Evolutionary conservation across 352 stramenopile genomes (phyloP), one percentile per base, ranked within the genome.

Genomic region (Globisporangium alternatum): DNA sequence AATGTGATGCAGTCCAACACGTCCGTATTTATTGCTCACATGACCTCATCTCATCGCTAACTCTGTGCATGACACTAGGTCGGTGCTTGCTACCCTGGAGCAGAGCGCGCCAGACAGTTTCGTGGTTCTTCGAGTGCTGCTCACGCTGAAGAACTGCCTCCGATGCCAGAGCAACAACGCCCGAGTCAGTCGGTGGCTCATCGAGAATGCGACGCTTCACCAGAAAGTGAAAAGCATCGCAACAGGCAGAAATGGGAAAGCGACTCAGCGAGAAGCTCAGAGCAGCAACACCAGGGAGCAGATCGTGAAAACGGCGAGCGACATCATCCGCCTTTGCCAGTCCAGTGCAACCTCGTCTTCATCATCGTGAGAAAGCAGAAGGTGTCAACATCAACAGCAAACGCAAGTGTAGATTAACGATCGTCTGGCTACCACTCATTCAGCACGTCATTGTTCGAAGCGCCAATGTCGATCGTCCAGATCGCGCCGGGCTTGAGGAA

Each of bases 381-480:
- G 8, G 33, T 12, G 10, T 13, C 33, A 12, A 10, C 35, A 41
- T 41, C 35, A 49, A 49, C 43, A 49, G 15, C 15, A 56, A 43
- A 25, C 17, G n/a, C 52, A 43, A 52, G 21, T 54, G 8, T 62
- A 39, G 39, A 35, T 49, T 41, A 19, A 45, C 13, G n/a, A 25
- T 66, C 13, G 48, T 37, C 49, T 74, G 15, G n/a, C 13, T 66
- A 86, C 74, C 75, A 88, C 54, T 86, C 75, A 41, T 88, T 88
- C 41, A 85, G 51, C 66, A 86, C 72, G 51, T 88, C 76, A 43
- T 76, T 88, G 63, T 83, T 81, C 56, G 81, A 86, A 3, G 78
- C 76, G 51, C 84, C 84, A 67, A 95, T 91, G 67, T 95, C 86
- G 56, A 95, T 85, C 25, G 82, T 89, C 86, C 86, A 95, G 48